phyloP scores from a whole-genome alignment of 495 filamentous ascomycete species.

The Aspergillus panamensis region DNA sequence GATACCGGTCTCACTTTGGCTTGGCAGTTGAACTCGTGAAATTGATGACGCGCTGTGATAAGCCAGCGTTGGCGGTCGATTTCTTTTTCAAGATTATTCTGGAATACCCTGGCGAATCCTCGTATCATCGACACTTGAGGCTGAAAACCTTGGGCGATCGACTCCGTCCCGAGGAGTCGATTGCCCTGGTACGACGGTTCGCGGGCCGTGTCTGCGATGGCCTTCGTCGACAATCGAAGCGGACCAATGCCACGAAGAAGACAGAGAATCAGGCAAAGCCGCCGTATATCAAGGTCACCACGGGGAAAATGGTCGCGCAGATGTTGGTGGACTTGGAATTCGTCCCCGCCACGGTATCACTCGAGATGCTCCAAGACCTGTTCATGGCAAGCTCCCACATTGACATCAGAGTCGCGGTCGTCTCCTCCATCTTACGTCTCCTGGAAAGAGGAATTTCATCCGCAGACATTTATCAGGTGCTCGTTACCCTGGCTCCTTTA shows the following conservation, averaged over 20 bases:
- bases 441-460: background rate
- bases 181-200: background rate
- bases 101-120: background rate
- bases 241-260: background rate
- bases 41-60: background rate
- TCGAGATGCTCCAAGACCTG: background rate
- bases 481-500: background rate
- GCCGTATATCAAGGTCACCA: background rate
- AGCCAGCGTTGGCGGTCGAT: background rate
- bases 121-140: background rate
- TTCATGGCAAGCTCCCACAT: background rate
- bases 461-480: background rate
- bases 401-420: background rate
- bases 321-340: background rate
- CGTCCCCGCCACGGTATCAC: background rate
- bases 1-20: background rate
- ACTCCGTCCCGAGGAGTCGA: background rate
- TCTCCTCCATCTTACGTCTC: background rate
- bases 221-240: background rate
- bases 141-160: background rate
- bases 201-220: background rate
- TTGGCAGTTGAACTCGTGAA: background rate
- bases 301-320: background rate
- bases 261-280: background rate
- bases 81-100: background rate